Evolutionary conservation across 352 stramenopile species (phyloP).

Genomic region (Phytophthora hybrid): DNA sequence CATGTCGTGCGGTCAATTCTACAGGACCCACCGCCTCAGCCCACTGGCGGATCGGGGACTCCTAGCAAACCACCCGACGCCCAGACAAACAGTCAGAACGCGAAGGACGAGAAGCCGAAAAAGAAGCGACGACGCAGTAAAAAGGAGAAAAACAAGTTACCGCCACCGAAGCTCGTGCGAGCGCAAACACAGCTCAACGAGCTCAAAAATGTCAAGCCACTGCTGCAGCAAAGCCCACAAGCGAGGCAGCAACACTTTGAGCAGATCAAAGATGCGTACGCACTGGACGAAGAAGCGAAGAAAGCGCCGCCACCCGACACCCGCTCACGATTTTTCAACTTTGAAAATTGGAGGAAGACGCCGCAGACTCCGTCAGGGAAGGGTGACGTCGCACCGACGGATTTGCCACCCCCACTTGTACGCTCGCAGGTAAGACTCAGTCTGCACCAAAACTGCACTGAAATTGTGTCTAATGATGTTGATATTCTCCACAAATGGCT

Average conservation of each 20-base stretch:
- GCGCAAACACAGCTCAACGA: slow-evolving; percentile 49
- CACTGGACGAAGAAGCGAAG: slow-evolving; percentile 43
- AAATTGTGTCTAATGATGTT: neutral
- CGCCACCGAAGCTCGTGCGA: slow-evolving; percentile 18
- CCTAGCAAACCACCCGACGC: neutral
- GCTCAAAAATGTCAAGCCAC: slow-evolving; percentile 40
- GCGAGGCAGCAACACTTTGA: slow-evolving; percentile 54
- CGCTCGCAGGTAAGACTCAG: slow-evolving; percentile 23
- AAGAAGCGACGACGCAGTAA: slow-evolving; percentile 44
- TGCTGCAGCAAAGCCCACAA: slow-evolving; percentile 24
- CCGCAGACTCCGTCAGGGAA: slow-evolving; percentile 22
- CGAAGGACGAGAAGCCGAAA: slow-evolving; percentile 35
- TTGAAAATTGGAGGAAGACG: slow-evolving; percentile 36
- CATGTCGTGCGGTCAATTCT: slow-evolving; percentile 17
- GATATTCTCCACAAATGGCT: neutral
- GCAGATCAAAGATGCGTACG: slow-evolving; percentile 60
- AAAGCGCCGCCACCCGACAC: slow-evolving; percentile 29
- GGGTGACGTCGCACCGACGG: neutral
- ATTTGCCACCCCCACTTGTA: neutral
- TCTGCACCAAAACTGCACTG: neutral
- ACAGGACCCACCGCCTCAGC: neutral
- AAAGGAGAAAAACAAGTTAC: slow-evolving; percentile 43
- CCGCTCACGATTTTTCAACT: slow-evolving; percentile 24
- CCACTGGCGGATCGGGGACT: neutral
- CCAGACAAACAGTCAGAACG: slow-evolving; percentile 7